These are phyloP conservation scores for Talaromyces sp. DNA, from an alignment of 2,329 filamentous ascomycete genomes.

Conservation along the genomic window DNA sequence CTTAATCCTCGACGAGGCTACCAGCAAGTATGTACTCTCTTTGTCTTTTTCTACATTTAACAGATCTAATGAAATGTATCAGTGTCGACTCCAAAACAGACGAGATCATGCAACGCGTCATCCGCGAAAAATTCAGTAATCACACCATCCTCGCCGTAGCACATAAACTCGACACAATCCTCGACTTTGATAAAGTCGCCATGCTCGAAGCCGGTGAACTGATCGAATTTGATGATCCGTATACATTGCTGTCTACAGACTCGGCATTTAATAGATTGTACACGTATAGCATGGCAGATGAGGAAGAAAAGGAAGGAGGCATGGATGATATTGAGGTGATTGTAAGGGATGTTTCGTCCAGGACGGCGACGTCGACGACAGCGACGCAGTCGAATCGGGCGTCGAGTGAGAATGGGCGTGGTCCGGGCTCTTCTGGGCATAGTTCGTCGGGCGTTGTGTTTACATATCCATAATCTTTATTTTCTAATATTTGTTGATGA, in stretches of 20 bases:
- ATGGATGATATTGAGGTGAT: slow-evolving; percentile 14
- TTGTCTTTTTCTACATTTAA: background rate
- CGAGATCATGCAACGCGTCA: slow-evolving; percentile 51
- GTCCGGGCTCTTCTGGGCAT: background rate
- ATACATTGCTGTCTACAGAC: slow-evolving; percentile 31
- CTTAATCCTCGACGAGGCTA: slow-evolving; percentile 42
- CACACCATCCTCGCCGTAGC: slow-evolving; percentile 58
- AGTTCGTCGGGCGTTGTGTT: background rate
- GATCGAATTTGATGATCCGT: slow-evolving; percentile 34
- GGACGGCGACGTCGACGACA: background rate
- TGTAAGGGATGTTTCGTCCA: background rate
- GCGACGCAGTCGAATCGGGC: background rate
- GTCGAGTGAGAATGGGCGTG: background rate
- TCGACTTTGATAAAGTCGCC: slow-evolving; percentile 37
- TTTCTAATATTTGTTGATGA: background rate
- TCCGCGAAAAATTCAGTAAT: slow-evolving; percentile 49
- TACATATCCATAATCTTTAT: background rate
- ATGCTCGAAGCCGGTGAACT: slow-evolving; percentile 34
- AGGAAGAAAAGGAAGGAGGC: slow-evolving; percentile 12
- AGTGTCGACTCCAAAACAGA: slow-evolving; percentile 57
- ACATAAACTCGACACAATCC: slow-evolving; percentile 49
- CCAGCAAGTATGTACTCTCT: slow-evolving; percentile 29
- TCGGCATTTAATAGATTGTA: slow-evolving; percentile 37
- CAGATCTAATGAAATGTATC: background rate
- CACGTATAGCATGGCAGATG: slow-evolving; percentile 18